These are phyloP conservation scores for Helotiales sp. DNA, from an alignment of 2,329 filamentous ascomycete species.

Conservation along the genomic window DNA sequence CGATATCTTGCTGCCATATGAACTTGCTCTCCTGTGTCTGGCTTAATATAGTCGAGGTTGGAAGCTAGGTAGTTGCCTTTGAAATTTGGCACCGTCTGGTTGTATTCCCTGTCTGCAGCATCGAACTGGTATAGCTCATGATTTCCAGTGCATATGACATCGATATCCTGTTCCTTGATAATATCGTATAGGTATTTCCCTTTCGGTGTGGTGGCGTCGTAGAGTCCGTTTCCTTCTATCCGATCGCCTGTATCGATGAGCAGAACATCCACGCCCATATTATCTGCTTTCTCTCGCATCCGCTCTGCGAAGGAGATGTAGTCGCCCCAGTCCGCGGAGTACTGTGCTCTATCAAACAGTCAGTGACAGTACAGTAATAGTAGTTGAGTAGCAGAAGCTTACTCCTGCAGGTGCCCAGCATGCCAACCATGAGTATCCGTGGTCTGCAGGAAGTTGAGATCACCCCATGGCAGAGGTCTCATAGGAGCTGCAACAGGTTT, in stretches of 20 bases:
- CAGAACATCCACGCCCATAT: slow-evolving; percentile 78
- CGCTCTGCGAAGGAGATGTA: slow-evolving; percentile 91
- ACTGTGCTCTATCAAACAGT: slow-evolving; percentile 64
- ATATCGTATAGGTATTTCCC: slow-evolving; percentile 89
- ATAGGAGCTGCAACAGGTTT: slow-evolving; percentile 77
- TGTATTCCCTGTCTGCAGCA: slow-evolving; percentile 76
- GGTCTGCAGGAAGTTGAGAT: slow-evolving; percentile 95
- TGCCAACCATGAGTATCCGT: slow-evolving; percentile 97
- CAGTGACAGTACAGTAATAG: background rate
- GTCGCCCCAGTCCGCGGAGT: slow-evolving; percentile 96
- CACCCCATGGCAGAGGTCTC: slow-evolving; percentile 84
- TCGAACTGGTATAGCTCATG: slow-evolving; percentile 89
- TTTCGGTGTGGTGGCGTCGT: slow-evolving; percentile 85
- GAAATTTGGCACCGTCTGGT: slow-evolving; percentile 81
- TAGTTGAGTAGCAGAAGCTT: slow-evolving; percentile 31
- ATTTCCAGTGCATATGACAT: slow-evolving; percentile 85
- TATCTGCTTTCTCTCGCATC: slow-evolving; percentile 76
- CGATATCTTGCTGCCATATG: slow-evolving; percentile 81
- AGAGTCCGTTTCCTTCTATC: slow-evolving; percentile 91
- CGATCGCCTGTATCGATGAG: slow-evolving; percentile 94
- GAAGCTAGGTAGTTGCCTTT: slow-evolving; percentile 80
- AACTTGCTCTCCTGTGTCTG: slow-evolving; percentile 66
- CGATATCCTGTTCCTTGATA: slow-evolving; percentile 77
- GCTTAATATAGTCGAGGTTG: slow-evolving; percentile 85
- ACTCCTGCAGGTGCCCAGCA: slow-evolving; percentile 90